Evolutionary conservation across 148 eudicot genomes (phyloP), one percentile per base, ranked within the genome.

Genomic region (Fagopyrum tataricum): DNA sequence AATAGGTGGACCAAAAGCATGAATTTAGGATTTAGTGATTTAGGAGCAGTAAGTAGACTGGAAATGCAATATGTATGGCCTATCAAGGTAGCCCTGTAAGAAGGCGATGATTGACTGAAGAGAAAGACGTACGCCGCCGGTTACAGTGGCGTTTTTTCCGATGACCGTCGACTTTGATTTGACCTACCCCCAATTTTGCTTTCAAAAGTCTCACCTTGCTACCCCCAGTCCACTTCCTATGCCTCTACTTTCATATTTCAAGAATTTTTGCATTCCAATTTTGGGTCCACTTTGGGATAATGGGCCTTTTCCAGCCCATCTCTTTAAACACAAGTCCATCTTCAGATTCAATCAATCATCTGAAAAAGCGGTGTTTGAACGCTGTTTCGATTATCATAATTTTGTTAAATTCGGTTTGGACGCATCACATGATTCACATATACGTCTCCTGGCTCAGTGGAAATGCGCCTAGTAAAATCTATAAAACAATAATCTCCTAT

Each of bases 51-150:
- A 17, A 21, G 37, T 58, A 11, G 64, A 18, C 15, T n/a, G 5
- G 24, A 8, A 18, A 23, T 53, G 6, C 20, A 53, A 9, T 53
- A 5, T 51, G 7, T n/a, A 18, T n/a, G 59, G 59, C n/a, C n/a
- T n/a, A n/a, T n/a, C n/a, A n/a, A 13, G 61, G 31, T 55, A 55
- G 26, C 24, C 20, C 1, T 23, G 64, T 31, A 58, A 14, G 64
- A 23, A 21, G 7, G 37, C 10, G 39, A 58, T 58, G 64, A 58
- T 24, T 61, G 67, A 61, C 0, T 55, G 37, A 26, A 11, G 26
- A 13, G 41, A 56, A 31, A 61, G 17, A 6, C 41, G 67, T 61
- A 61, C 67, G 41, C 67, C 67, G 67, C 67, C 67, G 67, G 13
- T 26, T 61, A n/a, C 39, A 58, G 14, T 20, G 37, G 64, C 64